Conservation (phyloP, 495 filamentous ascomycete genomes). For the Penicillium longicatenatum region DNA sequence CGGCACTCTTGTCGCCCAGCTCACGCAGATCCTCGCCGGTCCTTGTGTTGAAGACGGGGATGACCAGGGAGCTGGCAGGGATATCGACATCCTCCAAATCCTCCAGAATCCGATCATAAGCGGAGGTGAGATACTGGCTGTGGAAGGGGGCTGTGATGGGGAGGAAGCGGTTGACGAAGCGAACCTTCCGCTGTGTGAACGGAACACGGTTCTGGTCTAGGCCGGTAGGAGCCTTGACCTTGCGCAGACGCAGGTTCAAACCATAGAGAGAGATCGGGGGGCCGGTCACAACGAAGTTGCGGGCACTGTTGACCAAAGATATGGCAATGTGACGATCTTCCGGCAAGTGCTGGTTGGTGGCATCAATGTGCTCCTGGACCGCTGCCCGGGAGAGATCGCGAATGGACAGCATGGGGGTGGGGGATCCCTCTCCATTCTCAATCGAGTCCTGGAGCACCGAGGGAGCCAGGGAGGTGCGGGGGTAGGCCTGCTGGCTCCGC, state of each 20-base stretch:
- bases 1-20: constrained; percentile 64
- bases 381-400: constrained; percentile 82
- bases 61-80: constrained; percentile 63
- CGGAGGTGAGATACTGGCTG: constrained; percentile 84
- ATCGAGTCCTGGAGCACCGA: constrained; percentile 89
- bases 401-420: constrained; percentile 97
- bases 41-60: constrained; percentile 86
- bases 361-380: constrained; percentile 92
- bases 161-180: constrained; percentile 95
- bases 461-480: constrained; percentile 90
- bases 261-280: constrained; percentile 95
- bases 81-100: constrained; percentile 84
- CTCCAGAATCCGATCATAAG: constrained; percentile 75
- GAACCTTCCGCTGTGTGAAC: constrained; percentile 90
- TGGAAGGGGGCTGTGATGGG: constrained; percentile 98
- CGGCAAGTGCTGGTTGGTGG: constrained; percentile 93
- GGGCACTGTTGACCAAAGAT: constrained; percentile 92
- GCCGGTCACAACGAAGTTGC: constrained; percentile 95
- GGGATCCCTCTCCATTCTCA: constrained; percentile 88
- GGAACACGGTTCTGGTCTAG: constrained; percentile 94
- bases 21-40: constrained; percentile 77
- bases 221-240: constrained; percentile 95
- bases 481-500: constrained; percentile 97
- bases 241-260: constrained; percentile 88
- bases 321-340: constrained; percentile 90